Percentiles rank a stretch among this genome's conserved stretches.
phyloP scores from a whole-genome alignment of 1,284 basidiomycete genomes.

The Mycosarcoma mackinlayi region DNA sequence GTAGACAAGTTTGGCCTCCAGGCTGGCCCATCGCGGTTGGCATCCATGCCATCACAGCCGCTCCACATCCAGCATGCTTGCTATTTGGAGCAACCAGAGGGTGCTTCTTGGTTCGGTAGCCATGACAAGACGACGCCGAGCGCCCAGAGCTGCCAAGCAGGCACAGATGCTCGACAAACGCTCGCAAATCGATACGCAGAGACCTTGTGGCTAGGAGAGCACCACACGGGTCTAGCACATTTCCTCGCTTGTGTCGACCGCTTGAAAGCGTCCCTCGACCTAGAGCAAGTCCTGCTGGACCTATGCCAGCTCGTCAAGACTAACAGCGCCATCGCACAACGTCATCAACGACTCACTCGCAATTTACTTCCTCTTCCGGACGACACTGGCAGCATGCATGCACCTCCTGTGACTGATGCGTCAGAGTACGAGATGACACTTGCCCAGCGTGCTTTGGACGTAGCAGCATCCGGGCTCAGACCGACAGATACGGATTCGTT shows the following conservation, averaged over 20 bases:
- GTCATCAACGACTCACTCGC: slow-evolving; percentile 10
- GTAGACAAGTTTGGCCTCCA: background rate
- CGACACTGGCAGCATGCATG: background rate
- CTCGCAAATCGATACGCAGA: slow-evolving; percentile 28
- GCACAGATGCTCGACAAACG: background rate
- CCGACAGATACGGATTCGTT: slow-evolving; percentile 1
- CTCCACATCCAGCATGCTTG: slow-evolving; percentile 18
- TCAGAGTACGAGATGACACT: slow-evolving; percentile 22
- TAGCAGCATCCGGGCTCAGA: background rate
- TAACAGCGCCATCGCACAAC: slow-evolving; percentile 20
- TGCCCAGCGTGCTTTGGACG: slow-evolving; percentile 6
- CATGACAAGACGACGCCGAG: slow-evolving; percentile 1
- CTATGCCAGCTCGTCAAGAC: slow-evolving; percentile 33
- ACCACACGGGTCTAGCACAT: slow-evolving; percentile 34
- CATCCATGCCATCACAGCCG: background rate
- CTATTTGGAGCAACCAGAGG: slow-evolving; percentile 25
- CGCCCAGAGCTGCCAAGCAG: background rate
- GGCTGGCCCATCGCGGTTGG: slow-evolving; percentile 18
- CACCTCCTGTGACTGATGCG: background rate
- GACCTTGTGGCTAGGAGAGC: slow-evolving; percentile 43
- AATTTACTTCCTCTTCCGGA: background rate
- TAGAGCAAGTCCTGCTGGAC: slow-evolving; percentile 20
- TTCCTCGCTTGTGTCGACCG: slow-evolving; percentile 40
- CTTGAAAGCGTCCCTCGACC: slow-evolving; percentile 11
- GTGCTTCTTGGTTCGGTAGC: slow-evolving; percentile 18